Evolutionary conservation across 768 basidiomycete genomes (phyloP).

Genomic region (Kwoniella dejecticola): DNA sequence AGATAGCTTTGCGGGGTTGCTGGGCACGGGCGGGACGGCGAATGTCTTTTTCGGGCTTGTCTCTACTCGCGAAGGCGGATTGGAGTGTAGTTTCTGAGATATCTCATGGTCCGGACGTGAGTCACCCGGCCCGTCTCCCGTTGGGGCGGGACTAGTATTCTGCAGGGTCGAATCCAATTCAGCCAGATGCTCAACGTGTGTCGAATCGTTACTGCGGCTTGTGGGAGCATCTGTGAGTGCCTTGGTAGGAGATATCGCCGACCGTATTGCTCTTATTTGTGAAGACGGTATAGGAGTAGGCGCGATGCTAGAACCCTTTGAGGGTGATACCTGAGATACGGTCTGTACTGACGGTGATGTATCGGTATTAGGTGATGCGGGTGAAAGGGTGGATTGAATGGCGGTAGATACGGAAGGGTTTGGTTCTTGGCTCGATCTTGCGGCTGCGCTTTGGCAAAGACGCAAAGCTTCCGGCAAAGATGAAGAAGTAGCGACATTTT

Average conservation of each 20-base stretch:
- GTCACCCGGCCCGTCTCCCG: too few species aligned
- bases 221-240: background rate
- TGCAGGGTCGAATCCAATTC: background rate
- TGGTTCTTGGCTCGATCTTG: background rate
- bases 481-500: background rate
- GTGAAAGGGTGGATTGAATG: background rate
- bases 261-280: conserved; percentile 9
- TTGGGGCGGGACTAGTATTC: too few species aligned
- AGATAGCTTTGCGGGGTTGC: conserved; percentile 2
- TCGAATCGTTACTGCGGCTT: background rate
- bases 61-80: background rate
- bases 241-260: background rate
- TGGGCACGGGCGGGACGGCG: background rate
- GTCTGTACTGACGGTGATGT: background rate
- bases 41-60: background rate
- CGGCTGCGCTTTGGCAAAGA: background rate
- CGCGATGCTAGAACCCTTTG: background rate
- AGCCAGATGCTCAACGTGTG: background rate
- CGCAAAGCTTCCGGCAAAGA: too few species aligned
- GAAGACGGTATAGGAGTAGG: conserved; percentile 16
- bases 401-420: background rate
- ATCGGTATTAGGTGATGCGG: background rate
- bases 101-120: too few species aligned
- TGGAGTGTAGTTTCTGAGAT: background rate
- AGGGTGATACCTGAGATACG: background rate